Conservation (phyloP, 2,329 filamentous ascomycete genomes). For the Exserohilum turcica region DNA sequence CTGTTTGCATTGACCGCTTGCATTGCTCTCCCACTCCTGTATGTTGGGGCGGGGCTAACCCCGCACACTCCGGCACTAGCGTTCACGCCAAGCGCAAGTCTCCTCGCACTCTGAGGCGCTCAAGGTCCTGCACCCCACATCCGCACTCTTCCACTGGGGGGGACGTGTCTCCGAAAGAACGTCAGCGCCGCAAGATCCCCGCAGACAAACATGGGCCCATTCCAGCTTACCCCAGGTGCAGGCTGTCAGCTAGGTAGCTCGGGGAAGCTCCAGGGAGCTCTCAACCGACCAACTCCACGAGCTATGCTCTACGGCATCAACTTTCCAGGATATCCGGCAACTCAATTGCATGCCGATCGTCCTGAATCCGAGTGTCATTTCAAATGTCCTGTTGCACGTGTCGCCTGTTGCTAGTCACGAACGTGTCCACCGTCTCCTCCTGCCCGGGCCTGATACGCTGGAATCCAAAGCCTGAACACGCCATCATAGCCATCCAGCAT, state of each 20-base stretch:
- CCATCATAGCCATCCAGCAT: slow-evolving; percentile 12
- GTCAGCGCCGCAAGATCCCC: slow-evolving; percentile 30
- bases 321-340: not conserved
- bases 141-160: slow-evolving; percentile 28
- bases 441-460: slow-evolving; percentile 10
- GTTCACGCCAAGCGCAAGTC: slow-evolving; percentile 28
- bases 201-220: slow-evolving; percentile 17
- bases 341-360: not conserved
- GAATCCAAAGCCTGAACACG: slow-evolving; percentile 6
- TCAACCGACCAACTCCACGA: slow-evolving; percentile 14
- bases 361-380: not conserved
- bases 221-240: slow-evolving; percentile 13
- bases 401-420: not conserved
- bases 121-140: slow-evolving; percentile 44
- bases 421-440: not conserved
- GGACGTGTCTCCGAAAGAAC: slow-evolving; percentile 13
- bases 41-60: slow-evolving; percentile 18
- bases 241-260: slow-evolving; percentile 9
- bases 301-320: not conserved
- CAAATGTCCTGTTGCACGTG: not conserved
- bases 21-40: slow-evolving; percentile 7
- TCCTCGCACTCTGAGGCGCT: slow-evolving; percentile 21
- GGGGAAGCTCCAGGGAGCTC: slow-evolving; percentile 14
- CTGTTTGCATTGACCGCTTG: slow-evolving; percentile 9
- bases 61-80: slow-evolving; percentile 29